Base-by-base conservation (phyloP, 1,284 basidiomycete species). In the Malassezia psittaci region DNA sequence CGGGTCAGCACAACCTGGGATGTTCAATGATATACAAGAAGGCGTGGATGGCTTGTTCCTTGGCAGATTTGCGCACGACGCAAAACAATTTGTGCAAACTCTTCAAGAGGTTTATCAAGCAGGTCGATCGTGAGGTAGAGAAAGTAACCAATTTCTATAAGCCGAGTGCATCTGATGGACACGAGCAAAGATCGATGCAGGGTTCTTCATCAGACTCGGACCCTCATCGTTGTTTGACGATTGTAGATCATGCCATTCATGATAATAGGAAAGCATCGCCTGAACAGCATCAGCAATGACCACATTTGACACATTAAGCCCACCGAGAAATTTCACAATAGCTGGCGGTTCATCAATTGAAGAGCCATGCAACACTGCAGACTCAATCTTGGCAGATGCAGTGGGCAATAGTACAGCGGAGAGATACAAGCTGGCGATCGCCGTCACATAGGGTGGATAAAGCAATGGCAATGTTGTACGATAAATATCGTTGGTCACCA, bases 401-500 rank as follows among this genome's bases (percentile, higher is more conserved):
- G 36, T 21, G 5, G 53, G 37, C 19, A 72, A 65, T 0, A 72
- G 45, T 1, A 64, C 60, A 1, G 75, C 54, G 0, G 65, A 67
- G 8, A 96, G 82, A 76, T 90, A 96, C 53, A 96, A 81, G 0
- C 89, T 85, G 0, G 90, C 85, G 58, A 96, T 82, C 15, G 93
- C 90, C 59, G 96, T 86, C 54, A 96, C 80, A 74, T 96, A 90
- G 0, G 93, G 93, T 0, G 93, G 90, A 68, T 96, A 86, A 35
- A 94, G 77, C 10, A 96, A 82, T 64, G 87, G 88, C 11, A 96
- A 78, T 52, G 91, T 86, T 1, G 88, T 89, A 48, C 89, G 84
- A 73, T 90, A 96, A 0, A 87, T 89, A 76, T 98, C 94, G 77
- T 96, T 98, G 69, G 96, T 84, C 62, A 96, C 83, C 74, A 91